These are phyloP conservation scores for Antrodiella citrinella DNA, from an alignment of 768 basidiomycete genomes.

Conservation along the genomic window DNA sequence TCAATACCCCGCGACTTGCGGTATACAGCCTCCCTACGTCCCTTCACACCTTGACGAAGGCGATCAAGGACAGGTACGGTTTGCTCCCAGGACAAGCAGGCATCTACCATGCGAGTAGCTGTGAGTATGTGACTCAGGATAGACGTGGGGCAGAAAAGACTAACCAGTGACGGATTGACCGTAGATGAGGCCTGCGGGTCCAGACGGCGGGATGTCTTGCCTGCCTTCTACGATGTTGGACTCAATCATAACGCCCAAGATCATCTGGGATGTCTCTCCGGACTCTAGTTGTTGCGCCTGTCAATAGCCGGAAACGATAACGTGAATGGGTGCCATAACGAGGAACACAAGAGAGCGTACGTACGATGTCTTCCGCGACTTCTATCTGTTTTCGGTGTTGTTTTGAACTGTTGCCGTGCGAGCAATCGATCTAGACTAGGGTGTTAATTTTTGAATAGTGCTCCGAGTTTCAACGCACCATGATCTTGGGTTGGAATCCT, in stretches of 20 bases:
- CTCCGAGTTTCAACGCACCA: constrained; percentile 73
- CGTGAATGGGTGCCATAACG: constrained; percentile 10
- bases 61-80: constrained; percentile 78
- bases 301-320: constrained; percentile 5
- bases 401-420: constrained; percentile 92
- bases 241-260: constrained; percentile 95
- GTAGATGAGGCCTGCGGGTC: constrained; percentile 66
- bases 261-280: constrained; percentile 59
- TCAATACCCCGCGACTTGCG: constrained; percentile 20
- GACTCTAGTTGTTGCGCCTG: constrained; percentile 70
- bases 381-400: constrained; percentile 83
- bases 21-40: constrained; percentile 49
- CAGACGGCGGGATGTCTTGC: constrained; percentile 72
- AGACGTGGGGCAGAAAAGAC: neutral
- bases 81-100: constrained; percentile 73
- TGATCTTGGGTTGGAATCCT: constrained; percentile 69
- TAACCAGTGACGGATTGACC: constrained; percentile 87
- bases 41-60: constrained; percentile 81
- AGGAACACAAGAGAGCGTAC: constrained; percentile 19
- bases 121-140: neutral
- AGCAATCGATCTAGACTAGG: constrained; percentile 99
- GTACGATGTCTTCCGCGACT: constrained; percentile 85
- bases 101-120: constrained; percentile 13
- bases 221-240: constrained; percentile 84
- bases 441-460: constrained; percentile 9